These are phyloP conservation scores for Lachancea sp. DNA, from an alignment of 805 yeast genomes.

Conservation along the genomic window DNA sequence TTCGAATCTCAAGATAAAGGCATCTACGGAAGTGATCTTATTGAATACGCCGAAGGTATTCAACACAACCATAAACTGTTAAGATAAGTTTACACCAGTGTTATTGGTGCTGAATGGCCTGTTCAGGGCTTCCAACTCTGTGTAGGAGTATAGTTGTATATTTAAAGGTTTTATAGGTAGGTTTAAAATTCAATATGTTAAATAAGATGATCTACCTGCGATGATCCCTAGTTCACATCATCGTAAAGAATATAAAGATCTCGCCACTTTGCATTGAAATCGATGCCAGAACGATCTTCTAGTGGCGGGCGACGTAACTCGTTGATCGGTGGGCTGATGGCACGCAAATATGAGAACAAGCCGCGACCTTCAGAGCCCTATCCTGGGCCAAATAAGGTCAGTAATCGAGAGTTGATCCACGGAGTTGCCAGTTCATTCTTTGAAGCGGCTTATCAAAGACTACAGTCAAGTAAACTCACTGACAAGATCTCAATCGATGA, in stretches of 20 bases:
- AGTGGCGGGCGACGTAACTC: conserved; percentile 10
- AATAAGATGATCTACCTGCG: background rate
- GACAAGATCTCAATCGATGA: conserved; percentile 11
- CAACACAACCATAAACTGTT: conserved; percentile 3
- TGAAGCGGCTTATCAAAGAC: conserved; percentile 40
- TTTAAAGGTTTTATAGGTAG: no score
- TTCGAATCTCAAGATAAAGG: conserved; percentile 39
- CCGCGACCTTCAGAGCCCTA: conserved; percentile 16
- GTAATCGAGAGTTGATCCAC: conserved; percentile 25
- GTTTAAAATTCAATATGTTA: background rate
- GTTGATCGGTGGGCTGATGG: conserved; percentile 18
- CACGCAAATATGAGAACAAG: conserved; percentile 23
- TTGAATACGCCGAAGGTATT: conserved; percentile 45
- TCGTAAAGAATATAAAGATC: no score
- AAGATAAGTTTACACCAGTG: no score
- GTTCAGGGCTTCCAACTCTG: no score
- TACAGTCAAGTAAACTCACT: conserved; percentile 18
- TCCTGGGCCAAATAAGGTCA: conserved; percentile 17
- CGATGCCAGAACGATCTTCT: conserved; percentile 1
- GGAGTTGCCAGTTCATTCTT: conserved; percentile 42
- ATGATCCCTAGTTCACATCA: background rate
- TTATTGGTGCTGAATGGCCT: no score
- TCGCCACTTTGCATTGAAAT: no score
- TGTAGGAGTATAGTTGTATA: no score
- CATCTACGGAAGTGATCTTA: conserved; percentile 48